Evolutionary conservation across 176 grass and related monocot species (phyloP).

Genomic region (Musa itinerans): DNA sequence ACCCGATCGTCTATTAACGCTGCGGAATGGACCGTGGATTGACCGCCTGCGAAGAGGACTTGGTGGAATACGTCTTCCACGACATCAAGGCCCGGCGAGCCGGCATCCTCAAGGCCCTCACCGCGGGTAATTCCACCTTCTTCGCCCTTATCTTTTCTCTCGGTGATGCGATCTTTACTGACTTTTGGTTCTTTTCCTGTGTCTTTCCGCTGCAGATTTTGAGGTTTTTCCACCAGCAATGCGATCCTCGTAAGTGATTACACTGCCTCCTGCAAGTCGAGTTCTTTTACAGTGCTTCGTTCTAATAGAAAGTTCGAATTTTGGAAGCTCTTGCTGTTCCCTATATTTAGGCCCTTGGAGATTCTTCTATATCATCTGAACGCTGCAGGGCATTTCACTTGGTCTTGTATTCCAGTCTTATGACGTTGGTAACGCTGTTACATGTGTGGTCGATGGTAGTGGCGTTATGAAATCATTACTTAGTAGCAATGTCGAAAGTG

Average conservation of each 20-base stretch:
- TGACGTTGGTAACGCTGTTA: too few relatives aligned
- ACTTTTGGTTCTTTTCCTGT: not conserved
- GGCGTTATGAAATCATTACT: too few relatives aligned
- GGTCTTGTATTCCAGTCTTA: too few relatives aligned
- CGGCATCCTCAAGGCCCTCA: constrained; percentile 10
- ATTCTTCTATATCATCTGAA: too few relatives aligned
- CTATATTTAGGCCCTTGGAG: too few relatives aligned
- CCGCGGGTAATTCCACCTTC: not conserved
- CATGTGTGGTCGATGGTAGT: too few relatives aligned
- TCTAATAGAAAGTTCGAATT: not conserved
- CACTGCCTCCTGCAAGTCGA: not conserved
- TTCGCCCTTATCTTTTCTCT: not conserved
- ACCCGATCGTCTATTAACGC: too few relatives aligned
- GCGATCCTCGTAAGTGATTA: constrained; percentile 9
- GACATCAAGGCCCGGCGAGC: constrained; percentile 8
- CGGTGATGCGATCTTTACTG: not conserved
- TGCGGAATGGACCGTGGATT: constrained; percentile 5
- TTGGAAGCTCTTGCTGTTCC: too few relatives aligned
- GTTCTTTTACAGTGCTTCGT: not conserved
- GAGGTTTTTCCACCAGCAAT: constrained; percentile 4
- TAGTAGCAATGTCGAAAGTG: too few relatives aligned
- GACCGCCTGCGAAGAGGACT: not conserved
- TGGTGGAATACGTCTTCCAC: constrained; percentile 5
- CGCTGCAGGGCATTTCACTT: too few relatives aligned
- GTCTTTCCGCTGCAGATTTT: not conserved